Percentiles rank a stretch among this genome's conserved stretches.
Evolutionary conservation across 2,329 filamentous ascomycete species (phyloP).

Genomic region (Botryotinia globosa): DNA sequence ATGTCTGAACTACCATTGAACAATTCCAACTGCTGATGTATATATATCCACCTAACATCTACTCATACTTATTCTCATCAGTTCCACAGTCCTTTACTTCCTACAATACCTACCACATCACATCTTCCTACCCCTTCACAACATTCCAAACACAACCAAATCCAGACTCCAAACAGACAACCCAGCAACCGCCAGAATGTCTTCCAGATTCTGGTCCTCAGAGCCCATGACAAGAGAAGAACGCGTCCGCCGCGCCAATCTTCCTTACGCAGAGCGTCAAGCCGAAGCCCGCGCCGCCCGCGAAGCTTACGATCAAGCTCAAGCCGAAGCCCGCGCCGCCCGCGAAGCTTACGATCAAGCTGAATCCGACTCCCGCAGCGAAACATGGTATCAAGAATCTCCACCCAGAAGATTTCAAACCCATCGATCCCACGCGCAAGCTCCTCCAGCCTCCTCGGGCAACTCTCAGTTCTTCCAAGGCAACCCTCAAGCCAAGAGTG

Average conservation of each 20-base stretch:
- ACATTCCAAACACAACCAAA: not conserved
- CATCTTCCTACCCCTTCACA: not conserved
- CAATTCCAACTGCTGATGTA: not conserved
- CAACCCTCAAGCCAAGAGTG: not conserved
- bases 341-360: not conserved
- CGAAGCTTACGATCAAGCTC: not conserved
- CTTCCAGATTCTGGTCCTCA: not conserved
- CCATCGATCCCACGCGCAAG: not conserved
- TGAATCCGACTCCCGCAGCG: not conserved
- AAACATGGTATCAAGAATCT: not conserved
- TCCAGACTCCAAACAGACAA: not conserved
- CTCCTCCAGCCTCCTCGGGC: fast-evolving
- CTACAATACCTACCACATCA: not conserved
- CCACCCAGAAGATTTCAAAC: no score
- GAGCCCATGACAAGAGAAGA: not conserved
- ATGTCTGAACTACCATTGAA: not conserved
- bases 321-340: not conserved
- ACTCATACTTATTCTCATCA: not conserved
- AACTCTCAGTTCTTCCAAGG: not conserved
- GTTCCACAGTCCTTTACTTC: not conserved
- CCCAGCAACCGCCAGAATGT: not conserved
- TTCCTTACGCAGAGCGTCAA: not conserved
- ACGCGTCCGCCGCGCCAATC: not conserved
- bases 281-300: not conserved
- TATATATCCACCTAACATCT: not conserved